Conservation (phyloP, 305 asterid genomes). For the Solanum hybrid region DNA sequence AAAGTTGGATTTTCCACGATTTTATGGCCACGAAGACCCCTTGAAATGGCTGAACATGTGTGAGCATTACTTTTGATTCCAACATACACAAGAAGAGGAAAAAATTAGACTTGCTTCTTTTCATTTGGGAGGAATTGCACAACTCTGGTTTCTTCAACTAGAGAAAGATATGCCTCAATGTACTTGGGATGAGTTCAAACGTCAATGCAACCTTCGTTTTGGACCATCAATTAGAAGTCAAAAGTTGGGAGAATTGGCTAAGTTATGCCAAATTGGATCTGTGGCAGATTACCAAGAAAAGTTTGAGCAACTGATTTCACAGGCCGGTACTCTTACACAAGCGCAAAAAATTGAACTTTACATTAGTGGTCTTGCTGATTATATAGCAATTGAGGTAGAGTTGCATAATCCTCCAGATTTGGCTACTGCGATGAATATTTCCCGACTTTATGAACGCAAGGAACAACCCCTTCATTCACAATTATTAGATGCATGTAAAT, state of each 20-base stretch:
- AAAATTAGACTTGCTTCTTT: neutral
- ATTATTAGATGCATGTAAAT: neutral
- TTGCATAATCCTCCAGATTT: neutral
- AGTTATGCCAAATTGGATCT: neutral
- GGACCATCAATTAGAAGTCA: neutral
- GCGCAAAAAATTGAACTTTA: neutral
- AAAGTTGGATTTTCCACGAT: neutral
- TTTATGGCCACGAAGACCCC: neutral
- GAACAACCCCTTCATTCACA: neutral
- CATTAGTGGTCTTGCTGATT: neutral
- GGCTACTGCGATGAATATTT: neutral
- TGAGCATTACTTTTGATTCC: neutral
- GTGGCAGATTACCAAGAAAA: neutral
- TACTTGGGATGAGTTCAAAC: neutral
- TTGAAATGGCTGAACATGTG: neutral
- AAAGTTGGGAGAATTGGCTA: neutral
- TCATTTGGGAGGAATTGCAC: neutral
- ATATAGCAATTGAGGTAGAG: neutral
- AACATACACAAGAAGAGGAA: neutral
- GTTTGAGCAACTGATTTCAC: neutral
- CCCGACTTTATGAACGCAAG: neutral
- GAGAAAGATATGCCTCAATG: neutral
- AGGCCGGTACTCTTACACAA: neutral
- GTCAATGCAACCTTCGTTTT: neutral
- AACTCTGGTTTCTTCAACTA: neutral